Evolutionary conservation across 768 basidiomycete genomes (phyloP).

Genomic region (Mycena sanguinolenta): DNA sequence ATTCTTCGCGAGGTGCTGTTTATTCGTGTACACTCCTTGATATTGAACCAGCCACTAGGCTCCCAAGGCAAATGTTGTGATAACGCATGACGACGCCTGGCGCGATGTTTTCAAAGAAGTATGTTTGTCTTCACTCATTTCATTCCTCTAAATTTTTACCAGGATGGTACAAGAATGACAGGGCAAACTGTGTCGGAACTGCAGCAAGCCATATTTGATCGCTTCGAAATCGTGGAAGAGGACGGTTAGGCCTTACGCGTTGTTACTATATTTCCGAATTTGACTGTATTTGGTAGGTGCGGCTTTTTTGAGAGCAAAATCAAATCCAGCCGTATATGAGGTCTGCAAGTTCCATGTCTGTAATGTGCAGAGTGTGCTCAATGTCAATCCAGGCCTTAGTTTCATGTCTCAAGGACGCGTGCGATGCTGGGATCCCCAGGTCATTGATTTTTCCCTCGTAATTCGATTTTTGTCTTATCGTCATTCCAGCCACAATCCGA

Average conservation of each 20-base stretch:
- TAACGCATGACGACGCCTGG: slow-evolving; percentile 5
- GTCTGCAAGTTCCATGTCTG: no score
- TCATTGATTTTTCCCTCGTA: no score
- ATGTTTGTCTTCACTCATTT: background rate
- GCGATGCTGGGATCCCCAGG: no score
- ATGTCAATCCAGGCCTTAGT: no score
- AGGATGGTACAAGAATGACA: background rate
- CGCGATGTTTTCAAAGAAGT: background rate
- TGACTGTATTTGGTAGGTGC: background rate
- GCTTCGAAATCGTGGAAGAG: background rate
- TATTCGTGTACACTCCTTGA: background rate
- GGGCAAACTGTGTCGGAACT: background rate
- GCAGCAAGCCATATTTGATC: background rate
- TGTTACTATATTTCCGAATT: background rate
- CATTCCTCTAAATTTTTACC: background rate
- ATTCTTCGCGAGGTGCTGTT: background rate
- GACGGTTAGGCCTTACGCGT: background rate
- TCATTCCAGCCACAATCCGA: no score
- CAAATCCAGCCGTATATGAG: background rate
- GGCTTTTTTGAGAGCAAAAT: background rate
- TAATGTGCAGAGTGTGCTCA: no score
- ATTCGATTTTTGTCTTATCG: no score
- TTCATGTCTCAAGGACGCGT: no score
- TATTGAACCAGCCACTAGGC: background rate
- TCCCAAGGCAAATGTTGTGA: background rate